A percentile compares a stretch with the other conserved stretches of the same genome.
Conservation (phyloP, 805 yeast genomes). For the Hanseniaspora valbyensis region DNA sequence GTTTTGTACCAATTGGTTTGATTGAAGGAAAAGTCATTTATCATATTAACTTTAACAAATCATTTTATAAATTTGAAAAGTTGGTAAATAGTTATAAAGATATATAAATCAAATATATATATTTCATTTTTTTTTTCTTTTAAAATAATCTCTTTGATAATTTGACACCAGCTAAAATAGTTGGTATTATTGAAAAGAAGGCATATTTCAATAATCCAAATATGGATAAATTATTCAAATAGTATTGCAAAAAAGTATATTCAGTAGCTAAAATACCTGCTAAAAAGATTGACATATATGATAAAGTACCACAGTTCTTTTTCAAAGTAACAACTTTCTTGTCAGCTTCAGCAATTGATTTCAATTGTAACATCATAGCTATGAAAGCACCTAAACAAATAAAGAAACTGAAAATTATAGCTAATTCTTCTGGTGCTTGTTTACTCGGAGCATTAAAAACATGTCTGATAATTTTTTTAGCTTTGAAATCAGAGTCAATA, state of each 20-base stretch:
- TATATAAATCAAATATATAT: slow-evolving; percentile 7
- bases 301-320: slow-evolving; percentile 23
- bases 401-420: slow-evolving; percentile 39
- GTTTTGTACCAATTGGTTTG: slow-evolving; percentile 79
- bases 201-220: slow-evolving; percentile 25
- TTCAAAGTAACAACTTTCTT: slow-evolving; percentile 24
- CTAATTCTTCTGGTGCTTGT: slow-evolving; percentile 42
- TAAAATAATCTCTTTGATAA: slow-evolving; percentile 40
- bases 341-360: slow-evolving; percentile 14
- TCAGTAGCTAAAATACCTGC: slow-evolving; percentile 26
- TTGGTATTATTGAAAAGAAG: slow-evolving; percentile 36
- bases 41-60: slow-evolving; percentile 46
- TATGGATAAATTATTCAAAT: slow-evolving; percentile 28
- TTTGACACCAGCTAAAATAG: slow-evolving; percentile 53
- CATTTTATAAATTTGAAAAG: slow-evolving; percentile 29
- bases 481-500: slow-evolving; percentile 10
- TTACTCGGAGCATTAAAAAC: slow-evolving; percentile 44
- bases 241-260: slow-evolving; percentile 25
- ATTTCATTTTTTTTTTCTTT: slow-evolving; percentile 4
- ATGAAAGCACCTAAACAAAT: slow-evolving; percentile 36
- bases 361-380: slow-evolving; percentile 31
- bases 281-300: slow-evolving; percentile 23
- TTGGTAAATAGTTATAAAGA: slow-evolving; percentile 21
- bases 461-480: slow-evolving; percentile 38
- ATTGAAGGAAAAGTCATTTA: slow-evolving; percentile 80